Evolutionary conservation across 176 grass and related monocot genomes (phyloP), one percentile per base, ranked within the genome.

Genomic region (Panicum miliaceum): DNA sequence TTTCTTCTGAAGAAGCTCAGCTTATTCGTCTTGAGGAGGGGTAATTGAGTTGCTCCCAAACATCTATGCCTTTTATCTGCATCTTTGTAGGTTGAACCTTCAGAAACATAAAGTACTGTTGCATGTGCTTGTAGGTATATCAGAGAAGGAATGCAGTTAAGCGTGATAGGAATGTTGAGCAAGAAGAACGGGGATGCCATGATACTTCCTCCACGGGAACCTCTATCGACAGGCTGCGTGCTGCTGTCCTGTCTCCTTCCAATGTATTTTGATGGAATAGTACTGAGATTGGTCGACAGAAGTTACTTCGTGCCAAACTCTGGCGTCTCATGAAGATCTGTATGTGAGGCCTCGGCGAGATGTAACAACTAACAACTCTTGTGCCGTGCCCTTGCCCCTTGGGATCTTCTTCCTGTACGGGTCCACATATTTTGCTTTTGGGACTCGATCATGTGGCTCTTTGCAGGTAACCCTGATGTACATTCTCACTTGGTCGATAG

Each of bases 1-100:
- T 99, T 80, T 90, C 85, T 64, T 87, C 88, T 36, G 88, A 94
- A 88, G 86, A 94, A 91, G 79, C 78, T 50, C 90, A 87, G 71
- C 34, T 87, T 67, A 84, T 98, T 64, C 85, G 89, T 47, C 90
- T 99, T 2, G 84, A 94, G 75, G 96, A 99, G 96, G 93, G 96
- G 96, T 96, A 96, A 85, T 79, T 59, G 68, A 26, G 12, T 43
- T 76, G 9, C 6, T 81, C 32, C 67, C 43, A 2, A 82, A 73
- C 81, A 81, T 14, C 4, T 16, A 52, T 76, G 42, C 34, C 12
- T 80, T 71, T 62, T 79, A 20, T 59, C 62, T 70, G 58, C 14
- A 42, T 32, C 27, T 15, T 78, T 75, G 47, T 77, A 64, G 16
- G 73, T 32, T 72, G 61, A 42, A 73, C 29, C 68, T 15, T 52